Evolutionary conservation across 805 yeast species (phyloP), one percentile per base, ranked within the genome.

Genomic region (Metschnikowia santaceciliae): DNA sequence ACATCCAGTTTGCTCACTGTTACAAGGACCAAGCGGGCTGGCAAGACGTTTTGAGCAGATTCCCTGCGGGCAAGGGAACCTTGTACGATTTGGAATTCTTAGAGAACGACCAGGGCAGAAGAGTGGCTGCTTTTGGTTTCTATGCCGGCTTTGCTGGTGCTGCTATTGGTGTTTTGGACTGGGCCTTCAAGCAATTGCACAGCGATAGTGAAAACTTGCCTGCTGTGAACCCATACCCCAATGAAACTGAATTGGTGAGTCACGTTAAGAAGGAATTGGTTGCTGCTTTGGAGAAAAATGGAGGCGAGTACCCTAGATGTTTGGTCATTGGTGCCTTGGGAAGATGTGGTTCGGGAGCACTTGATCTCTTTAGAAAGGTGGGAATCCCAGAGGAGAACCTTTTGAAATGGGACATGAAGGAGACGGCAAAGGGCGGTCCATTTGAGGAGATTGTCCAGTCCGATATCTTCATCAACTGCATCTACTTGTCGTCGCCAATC

Each of bases 61-160:
- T 90, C 76, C 95, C 95, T 47, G 84, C 80, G 37, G 99, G 99
- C 46, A 81, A 87, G 52, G 98, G 99, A 61, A 79, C 81, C 13
- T 79, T 94, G 59, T 94, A 94, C 68, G 99, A 94, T 68, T 77
- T 94, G 59, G 99, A 94, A 74, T 94, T 94, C 66, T 77, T 94
- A 68, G 95, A 88, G 69, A 90, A 94, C 68, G 97, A 87, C 61
- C 84, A 82, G 64, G 98, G 98, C 34, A 88, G 99, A 78, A 88
- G 99, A 74, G 99, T 94, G 30, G 99, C 99, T 42, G 99, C 99
- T 7, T 94, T 94, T 67, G 99, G 99, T n/a, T 94, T 82, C 77
- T 92, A 92, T 69, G 99, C 99, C 42, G 99, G 99, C n/a, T 94
- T 94, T 68, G 99, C 98, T 6, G 99, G 99, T 64, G 99, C 99